Evolutionary conservation across 2,329 filamentous ascomycete species (phyloP).

Genomic region (Fusarium fujikuroi): DNA sequence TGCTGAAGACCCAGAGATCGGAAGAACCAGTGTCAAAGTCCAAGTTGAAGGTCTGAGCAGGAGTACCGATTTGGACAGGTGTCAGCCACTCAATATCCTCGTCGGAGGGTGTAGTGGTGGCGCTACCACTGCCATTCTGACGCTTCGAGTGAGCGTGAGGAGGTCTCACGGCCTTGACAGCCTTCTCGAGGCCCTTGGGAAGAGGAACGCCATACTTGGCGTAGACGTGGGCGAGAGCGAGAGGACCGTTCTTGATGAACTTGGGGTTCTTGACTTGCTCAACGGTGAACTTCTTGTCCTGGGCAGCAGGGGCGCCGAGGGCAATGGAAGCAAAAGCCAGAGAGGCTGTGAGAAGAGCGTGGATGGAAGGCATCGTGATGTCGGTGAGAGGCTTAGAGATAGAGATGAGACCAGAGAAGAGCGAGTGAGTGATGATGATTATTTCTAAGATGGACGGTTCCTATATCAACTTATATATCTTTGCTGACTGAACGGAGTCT

Average conservation of each 20-base stretch:
- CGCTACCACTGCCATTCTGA: constrained; percentile 45
- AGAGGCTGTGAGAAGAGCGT: constrained; percentile 29
- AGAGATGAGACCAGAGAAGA: not conserved
- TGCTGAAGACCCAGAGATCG: constrained; percentile 61
- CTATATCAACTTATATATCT: not conserved
- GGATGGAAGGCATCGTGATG: constrained; percentile 14
- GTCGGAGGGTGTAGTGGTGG: constrained; percentile 39
- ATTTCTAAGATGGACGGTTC: not conserved
- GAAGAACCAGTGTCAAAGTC: constrained; percentile 60
- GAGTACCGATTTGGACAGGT: constrained; percentile 56
- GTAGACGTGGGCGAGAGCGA: constrained; percentile 50
- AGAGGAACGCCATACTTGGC: constrained; percentile 51
- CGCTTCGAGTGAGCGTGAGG: constrained; percentile 36
- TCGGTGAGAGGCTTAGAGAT: not conserved
- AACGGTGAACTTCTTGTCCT: constrained; percentile 44
- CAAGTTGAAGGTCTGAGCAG: constrained; percentile 55
- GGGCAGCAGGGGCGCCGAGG: constrained; percentile 23
- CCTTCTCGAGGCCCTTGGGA: constrained; percentile 45
- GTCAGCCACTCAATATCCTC: constrained; percentile 53
- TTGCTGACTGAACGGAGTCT: too few relatives aligned
- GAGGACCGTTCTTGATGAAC: constrained; percentile 49
- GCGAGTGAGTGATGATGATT: constrained; percentile 1
- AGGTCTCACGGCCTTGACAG: constrained; percentile 36
- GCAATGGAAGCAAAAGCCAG: constrained; percentile 38
- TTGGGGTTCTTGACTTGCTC: constrained; percentile 52